Evolutionary conservation across 108 stramenopile species (phyloP).

Genomic region (Pseudonitzschia pungens): DNA sequence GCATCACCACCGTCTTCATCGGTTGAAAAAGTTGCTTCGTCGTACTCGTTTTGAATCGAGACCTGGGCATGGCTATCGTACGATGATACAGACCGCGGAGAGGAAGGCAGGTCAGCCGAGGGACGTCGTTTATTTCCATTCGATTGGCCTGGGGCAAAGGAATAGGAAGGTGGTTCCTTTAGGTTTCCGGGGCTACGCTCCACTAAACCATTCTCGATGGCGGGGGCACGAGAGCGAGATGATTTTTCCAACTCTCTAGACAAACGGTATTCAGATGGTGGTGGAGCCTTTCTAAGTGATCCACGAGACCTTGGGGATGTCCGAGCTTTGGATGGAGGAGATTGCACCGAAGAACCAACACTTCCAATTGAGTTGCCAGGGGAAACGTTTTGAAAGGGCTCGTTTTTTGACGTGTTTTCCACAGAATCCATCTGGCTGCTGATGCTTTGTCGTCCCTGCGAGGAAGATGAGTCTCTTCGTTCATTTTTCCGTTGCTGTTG

Average conservation of each 20-base stretch:
- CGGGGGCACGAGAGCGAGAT: neutral
- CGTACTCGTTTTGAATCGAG: neutral
- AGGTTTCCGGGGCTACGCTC: neutral
- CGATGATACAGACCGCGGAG: neutral
- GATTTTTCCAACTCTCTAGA: neutral
- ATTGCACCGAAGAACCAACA: neutral
- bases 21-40: neutral
- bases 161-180: too few species aligned
- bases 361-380: too few species aligned
- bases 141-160: too few species aligned
- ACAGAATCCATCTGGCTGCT: slow-evolving; percentile 13
- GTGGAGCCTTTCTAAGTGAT: slow-evolving; percentile 5
- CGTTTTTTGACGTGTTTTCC: neutral
- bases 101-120: neutral
- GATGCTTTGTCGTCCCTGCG: slow-evolving; percentile 7
- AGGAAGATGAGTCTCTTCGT: neutral
- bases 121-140: neutral
- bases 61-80: neutral
- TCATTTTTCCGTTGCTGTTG: neutral
- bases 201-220: neutral
- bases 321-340: neutral
- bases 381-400: neutral
- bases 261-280: slow-evolving; percentile 2
- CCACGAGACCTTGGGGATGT: neutral
- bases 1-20: neutral